Base-by-base conservation (phyloP, 2,329 filamentous ascomycete genomes). In the Sporothrix sp. region DNA sequence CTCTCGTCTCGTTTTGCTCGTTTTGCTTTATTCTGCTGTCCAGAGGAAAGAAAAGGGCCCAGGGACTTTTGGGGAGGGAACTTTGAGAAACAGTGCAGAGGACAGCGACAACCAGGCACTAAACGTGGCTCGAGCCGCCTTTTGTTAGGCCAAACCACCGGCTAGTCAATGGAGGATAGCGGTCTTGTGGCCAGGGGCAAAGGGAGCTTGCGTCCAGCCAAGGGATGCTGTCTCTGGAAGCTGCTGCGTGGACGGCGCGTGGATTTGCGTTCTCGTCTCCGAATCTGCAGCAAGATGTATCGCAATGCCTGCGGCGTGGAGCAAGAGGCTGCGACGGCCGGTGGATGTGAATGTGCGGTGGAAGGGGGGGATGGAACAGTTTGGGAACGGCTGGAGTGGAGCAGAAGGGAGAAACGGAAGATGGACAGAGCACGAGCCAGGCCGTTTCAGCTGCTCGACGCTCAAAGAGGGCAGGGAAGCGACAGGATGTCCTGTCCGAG, bases 51-150 rank as follows among this genome's bases (percentile, higher is more conserved):
- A 48, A 25, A n/a, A n/a, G n/a, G n/a, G n/a, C n/a, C n/a, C n/a
- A n/a, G n/a, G n/a, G n/a, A n/a, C n/a, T n/a, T n/a, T n/a, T n/a
- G n/a, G n/a, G n/a, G n/a, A n/a, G n/a, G n/a, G n/a, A n/a, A n/a
- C n/a, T n/a, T n/a, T n/a, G n/a, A n/a, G 33, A 37, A 48, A 39
- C 49, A 51, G 54, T 48, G 47, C 50, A 37, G 52, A 52, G 32
- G 47, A 44, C 43, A 45, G 39, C 40, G 32, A 44, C 16, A 32
- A 23, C 16, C 11, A 36, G 20, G 42, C 51, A 38, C 47, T 47
- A 50, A 43, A 42, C 44, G 48, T 53, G 52, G 48, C 52, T 54
- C 52, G 52, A 54, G 52, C 52, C 52, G 52, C 52, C n/a, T 48
- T 48, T 33, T 48, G 45, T 52, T 47, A 52, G 33, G 50, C n/a